A percentile compares a stretch with the other conserved stretches of the same genome.
These are phyloP conservation scores for Trichoderma gamsii DNA, from an alignment of 495 filamentous ascomycete species.

Conservation along the genomic window DNA sequence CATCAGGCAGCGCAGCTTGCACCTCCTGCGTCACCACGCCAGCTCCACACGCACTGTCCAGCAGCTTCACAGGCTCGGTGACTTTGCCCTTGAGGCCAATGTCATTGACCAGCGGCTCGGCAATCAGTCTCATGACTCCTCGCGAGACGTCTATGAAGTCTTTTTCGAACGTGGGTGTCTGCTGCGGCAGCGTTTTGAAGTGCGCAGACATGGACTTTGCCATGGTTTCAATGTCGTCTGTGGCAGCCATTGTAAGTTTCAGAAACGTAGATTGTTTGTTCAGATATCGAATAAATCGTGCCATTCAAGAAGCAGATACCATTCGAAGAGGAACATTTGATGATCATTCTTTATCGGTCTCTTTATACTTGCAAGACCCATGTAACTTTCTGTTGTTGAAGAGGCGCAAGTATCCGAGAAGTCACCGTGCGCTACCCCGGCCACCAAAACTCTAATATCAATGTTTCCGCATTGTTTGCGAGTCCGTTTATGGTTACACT, in stretches of 20 bases:
- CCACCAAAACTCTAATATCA: not conserved
- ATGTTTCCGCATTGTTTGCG: not conserved
- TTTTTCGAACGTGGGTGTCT: slow-evolving; percentile 22
- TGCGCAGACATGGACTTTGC: not conserved
- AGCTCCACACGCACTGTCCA: slow-evolving; percentile 39
- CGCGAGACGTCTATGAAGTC: slow-evolving; percentile 25
- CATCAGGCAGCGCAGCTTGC: slow-evolving; percentile 25
- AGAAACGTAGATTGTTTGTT: not conserved
- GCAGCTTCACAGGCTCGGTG: slow-evolving; percentile 28
- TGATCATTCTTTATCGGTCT: no score
- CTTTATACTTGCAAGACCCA: not conserved
- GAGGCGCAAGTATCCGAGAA: slow-evolving; percentile 3
- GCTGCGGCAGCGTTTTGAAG: slow-evolving; percentile 22
- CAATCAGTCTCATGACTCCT: slow-evolving; percentile 33
- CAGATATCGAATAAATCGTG: no score
- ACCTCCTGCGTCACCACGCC: slow-evolving; percentile 34
- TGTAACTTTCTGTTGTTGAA: not conserved
- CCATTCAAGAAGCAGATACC: no score
- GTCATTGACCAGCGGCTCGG: slow-evolving; percentile 28
- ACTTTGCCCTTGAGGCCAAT: slow-evolving; percentile 29
- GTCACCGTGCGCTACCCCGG: not conserved
- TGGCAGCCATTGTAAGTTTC: not conserved
- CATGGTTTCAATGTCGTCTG: not conserved
- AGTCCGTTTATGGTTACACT: not conserved
- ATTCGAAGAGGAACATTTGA: no score